Conservation (phyloP, 345 rosid genomes). For the Populus alba region DNA sequence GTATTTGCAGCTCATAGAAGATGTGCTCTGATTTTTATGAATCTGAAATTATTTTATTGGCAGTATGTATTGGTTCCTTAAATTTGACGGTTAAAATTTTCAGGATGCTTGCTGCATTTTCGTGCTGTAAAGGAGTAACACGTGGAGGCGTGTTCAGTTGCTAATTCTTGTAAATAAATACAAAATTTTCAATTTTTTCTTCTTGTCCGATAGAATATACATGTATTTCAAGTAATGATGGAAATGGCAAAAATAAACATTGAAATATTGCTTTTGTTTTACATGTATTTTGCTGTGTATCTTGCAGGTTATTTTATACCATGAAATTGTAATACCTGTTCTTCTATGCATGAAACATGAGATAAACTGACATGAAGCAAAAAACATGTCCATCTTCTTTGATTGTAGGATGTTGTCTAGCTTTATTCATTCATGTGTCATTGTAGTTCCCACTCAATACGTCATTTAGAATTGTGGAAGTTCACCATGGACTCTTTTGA, state of each 20-base stretch:
- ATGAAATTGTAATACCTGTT: background rate
- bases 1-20: background rate
- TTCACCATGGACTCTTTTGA: background rate
- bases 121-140: slow-evolving; percentile 15
- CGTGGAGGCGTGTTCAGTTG: slow-evolving; percentile 24
- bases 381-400: background rate
- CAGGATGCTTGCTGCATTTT: slow-evolving; percentile 16
- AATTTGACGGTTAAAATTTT: slow-evolving; percentile 8
- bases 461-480: background rate
- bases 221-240: slow-evolving; percentile 24
- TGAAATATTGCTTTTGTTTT: background rate
- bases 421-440: too few relatives aligned
- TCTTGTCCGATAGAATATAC: slow-evolving; percentile 16
- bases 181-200: slow-evolving; percentile 19
- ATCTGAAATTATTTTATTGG: background rate
- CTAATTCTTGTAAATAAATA: slow-evolving; percentile 46
- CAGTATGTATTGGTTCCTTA: background rate
- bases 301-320: background rate
- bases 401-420: background rate
- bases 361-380: background rate
- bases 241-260: slow-evolving; percentile 9
- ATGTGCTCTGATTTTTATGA: background rate
- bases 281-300: background rate
- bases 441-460: background rate
- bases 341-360: background rate